Percentiles rank a stretch among this genome's conserved stretches.
These are phyloP conservation scores for Alternaria panax DNA, from an alignment of 2,329 filamentous ascomycete genomes.

Conservation along the genomic window DNA sequence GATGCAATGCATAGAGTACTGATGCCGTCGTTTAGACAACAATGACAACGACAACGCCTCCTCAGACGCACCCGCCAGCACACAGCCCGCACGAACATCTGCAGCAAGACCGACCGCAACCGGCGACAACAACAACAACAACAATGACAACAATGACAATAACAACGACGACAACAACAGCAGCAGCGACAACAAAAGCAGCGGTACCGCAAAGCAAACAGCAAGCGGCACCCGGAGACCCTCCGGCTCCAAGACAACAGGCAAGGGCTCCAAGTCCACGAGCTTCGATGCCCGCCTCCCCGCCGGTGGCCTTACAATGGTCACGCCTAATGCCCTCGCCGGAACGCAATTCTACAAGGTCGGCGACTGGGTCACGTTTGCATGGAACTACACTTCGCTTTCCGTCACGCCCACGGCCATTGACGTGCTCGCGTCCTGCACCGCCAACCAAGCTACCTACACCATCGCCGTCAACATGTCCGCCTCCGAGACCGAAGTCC, in stretches of 20 bases:
- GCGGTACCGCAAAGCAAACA: conserved; percentile 22
- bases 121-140: conserved; percentile 17
- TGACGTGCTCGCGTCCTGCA: conserved; percentile 69
- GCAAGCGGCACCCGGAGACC: conserved; percentile 30
- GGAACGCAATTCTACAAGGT: conserved; percentile 69
- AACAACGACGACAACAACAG: conserved; percentile 24
- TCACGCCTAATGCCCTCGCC: conserved; percentile 62
- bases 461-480: conserved; percentile 68
- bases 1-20: not conserved
- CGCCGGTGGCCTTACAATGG: conserved; percentile 67
- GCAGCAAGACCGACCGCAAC: conserved; percentile 18
- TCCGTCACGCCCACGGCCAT: conserved; percentile 65
- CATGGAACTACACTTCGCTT: conserved; percentile 74
- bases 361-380: conserved; percentile 67
- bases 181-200: conserved; percentile 19
- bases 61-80: conserved; percentile 25
- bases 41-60: conserved; percentile 15
- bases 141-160: conserved; percentile 12
- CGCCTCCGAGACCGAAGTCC: conserved; percentile 59
- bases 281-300: conserved; percentile 61
- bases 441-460: conserved; percentile 65
- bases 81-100: conserved; percentile 15
- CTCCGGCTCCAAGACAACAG: conserved; percentile 30
- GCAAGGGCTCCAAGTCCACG: conserved; percentile 34
- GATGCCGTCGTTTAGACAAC: conserved; percentile 1